A percentile compares a stretch with the other conserved stretches of the same genome.
Evolutionary conservation across 2,329 filamentous ascomycete genomes (phyloP).

Genomic region (Aspergillus sclerotialis): DNA sequence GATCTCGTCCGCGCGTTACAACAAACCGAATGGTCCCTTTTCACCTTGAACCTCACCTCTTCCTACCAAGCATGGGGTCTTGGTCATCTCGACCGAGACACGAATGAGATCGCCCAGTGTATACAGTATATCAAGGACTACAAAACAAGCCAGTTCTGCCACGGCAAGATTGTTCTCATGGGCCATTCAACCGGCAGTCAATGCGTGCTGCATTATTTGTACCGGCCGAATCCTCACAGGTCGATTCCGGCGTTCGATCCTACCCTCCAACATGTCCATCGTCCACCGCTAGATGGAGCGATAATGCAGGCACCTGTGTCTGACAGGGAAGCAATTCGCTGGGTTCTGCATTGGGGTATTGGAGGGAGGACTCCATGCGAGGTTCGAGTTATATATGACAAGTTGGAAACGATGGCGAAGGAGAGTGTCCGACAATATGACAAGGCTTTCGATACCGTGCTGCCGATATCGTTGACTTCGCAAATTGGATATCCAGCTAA

Average conservation of each 20-base stretch:
- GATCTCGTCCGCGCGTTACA: conserved; percentile 42
- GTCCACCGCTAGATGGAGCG: conserved; percentile 59
- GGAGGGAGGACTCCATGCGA: conserved; percentile 16
- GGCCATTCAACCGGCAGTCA: conserved; percentile 65
- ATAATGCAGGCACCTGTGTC: conserved; percentile 76
- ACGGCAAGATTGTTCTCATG: conserved; percentile 55
- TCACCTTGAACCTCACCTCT: conserved; percentile 46
- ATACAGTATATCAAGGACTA: conserved; percentile 44
- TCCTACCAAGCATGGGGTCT: conserved; percentile 51
- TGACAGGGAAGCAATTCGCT: conserved; percentile 61
- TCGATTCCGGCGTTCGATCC: conserved; percentile 22
- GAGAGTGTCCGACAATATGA: conserved; percentile 11
- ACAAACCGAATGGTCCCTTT: conserved; percentile 47
- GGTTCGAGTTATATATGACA: conserved; percentile 21
- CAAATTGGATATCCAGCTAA: conserved; percentile 24
- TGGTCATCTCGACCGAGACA: conserved; percentile 46
- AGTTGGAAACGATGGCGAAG: conserved; percentile 26
- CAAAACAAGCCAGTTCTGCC: conserved; percentile 20
- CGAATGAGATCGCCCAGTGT: conserved; percentile 45
- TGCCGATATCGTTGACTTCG: conserved; percentile 28
- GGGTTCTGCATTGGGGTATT: conserved; percentile 19
- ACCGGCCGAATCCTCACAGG: conserved; percentile 35
- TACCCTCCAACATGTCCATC: conserved; percentile 26
- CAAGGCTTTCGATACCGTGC: conserved; percentile 19
- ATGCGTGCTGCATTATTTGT: conserved; percentile 59